Evolutionary conservation across 352 stramenopile species (phyloP).

Genomic region (Phytophthora hibernalis): DNA sequence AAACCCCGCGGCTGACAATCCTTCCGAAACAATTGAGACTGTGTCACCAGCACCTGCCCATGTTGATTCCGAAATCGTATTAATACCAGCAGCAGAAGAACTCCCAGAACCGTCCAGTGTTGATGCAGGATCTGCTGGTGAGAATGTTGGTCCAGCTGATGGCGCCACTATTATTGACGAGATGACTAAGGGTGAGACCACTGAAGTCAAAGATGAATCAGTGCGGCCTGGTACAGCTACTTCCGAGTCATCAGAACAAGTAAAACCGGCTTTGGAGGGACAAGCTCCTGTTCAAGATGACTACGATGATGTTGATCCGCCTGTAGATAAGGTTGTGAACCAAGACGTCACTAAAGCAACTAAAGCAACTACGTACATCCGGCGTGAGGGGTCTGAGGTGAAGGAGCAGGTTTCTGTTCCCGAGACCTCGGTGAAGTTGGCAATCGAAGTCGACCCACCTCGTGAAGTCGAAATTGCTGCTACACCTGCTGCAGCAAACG

Average conservation of each 20-base stretch:
- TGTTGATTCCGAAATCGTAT: background rate
- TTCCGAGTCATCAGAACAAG: constrained; percentile 14
- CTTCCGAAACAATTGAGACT: background rate
- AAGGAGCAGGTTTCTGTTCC: background rate
- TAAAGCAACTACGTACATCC: too few species aligned
- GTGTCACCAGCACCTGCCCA: background rate
- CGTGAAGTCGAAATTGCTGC: background rate
- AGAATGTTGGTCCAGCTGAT: background rate
- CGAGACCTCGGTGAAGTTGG: constrained; percentile 7
- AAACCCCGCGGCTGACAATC: background rate
- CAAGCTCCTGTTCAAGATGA: constrained; percentile 7
- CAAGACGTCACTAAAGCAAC: background rate
- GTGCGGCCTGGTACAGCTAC: constrained; percentile 1
- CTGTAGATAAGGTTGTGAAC: constrained; percentile 3
- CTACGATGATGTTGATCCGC: constrained; percentile 10
- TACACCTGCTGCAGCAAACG: background rate
- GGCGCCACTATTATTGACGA: background rate
- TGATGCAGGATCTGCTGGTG: background rate
- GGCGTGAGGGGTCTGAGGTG: background rate
- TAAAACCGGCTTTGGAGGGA: background rate
- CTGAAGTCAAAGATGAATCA: background rate
- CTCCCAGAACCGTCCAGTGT: background rate
- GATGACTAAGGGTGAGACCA: background rate
- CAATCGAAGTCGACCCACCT: constrained; percentile 1
- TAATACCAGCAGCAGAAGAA: background rate